These are phyloP conservation scores for Penicillium sp. DNA, from an alignment of 2,329 filamentous ascomycete species.

Conservation along the genomic window DNA sequence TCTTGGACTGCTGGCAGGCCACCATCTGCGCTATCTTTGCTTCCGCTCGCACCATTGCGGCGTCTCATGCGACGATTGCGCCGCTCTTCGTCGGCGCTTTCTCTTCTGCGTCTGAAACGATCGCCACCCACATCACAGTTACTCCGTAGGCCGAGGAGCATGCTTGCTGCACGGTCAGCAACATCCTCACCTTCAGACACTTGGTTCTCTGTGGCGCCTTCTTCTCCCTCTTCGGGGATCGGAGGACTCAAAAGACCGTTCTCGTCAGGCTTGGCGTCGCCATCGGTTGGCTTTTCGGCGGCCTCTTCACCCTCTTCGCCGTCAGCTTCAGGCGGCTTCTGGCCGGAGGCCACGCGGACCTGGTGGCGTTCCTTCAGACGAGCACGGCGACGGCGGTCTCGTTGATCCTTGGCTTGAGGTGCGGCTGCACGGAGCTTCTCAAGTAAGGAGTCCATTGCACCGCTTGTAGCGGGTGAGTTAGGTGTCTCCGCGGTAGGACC, in stretches of 20 bases:
- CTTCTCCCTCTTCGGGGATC: conserved; percentile 33
- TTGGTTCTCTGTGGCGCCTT: conserved; percentile 35
- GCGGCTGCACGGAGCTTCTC: conserved; percentile 93
- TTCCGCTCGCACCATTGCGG: conserved; percentile 52
- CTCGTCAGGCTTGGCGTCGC: conserved; percentile 43
- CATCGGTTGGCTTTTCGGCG: conserved; percentile 32
- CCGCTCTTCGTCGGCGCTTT: conserved; percentile 78
- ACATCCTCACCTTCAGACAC: conserved; percentile 66
- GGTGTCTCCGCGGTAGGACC: conserved; percentile 49
- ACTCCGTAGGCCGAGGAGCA: conserved; percentile 78
- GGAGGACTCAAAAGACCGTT: conserved; percentile 53
- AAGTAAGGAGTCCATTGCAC: conserved; percentile 92
- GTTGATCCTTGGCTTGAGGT: conserved; percentile 82
- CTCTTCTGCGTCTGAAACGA: conserved; percentile 62
- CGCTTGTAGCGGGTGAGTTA: conserved; percentile 69
- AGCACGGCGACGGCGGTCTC: conserved; percentile 82
- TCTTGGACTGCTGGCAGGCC: conserved; percentile 33
- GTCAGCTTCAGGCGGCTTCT: conserved; percentile 71
- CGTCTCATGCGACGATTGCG: conserved; percentile 65
- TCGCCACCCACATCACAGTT: conserved; percentile 57
- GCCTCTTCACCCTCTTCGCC: conserved; percentile 62
- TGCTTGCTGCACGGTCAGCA: conserved; percentile 75
- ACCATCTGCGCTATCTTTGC: conserved; percentile 38
- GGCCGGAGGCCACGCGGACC: conserved; percentile 82
- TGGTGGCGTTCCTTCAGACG: conserved; percentile 88